Evolutionary conservation across 2,329 filamentous ascomycete species (phyloP), one percentile per base, ranked within the genome.

Genomic region (Apiospora malaysiana): DNA sequence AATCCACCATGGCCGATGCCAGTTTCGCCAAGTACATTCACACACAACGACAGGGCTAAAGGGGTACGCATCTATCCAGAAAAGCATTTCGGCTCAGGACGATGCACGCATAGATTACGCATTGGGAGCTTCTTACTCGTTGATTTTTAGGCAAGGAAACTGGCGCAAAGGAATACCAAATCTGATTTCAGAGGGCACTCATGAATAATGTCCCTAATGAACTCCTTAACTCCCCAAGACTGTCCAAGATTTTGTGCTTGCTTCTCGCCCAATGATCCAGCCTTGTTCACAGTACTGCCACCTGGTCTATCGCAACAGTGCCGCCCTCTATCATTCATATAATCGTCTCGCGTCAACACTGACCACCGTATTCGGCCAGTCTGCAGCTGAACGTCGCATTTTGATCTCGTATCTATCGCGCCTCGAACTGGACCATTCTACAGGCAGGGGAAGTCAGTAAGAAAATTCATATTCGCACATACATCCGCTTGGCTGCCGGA

Each of bases 361-460:
- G 56, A 40, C 18, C 40, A 40, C 56, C 56, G 18, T 14, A 14
- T 63, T 63, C 27, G 56, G 51, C n/a, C 8, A 63, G n/a, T 40
- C 37, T 40, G 56, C 8, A 40, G 56, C 8, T 40, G 56, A 12
- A 23, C 27, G 6, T 63, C 21, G 56, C 56, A 63, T 37, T 37
- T 37, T 23, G 25, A 47, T 37, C 18, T 37, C 12, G 27, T 6
- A 32, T 74, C 87, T 83, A 98, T 83, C 95, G 90, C 68, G 96
- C 96, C 86, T 99, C 95, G 79, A 99, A 98, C 84, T 99, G 96
- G 68, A 98, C 95, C 95, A 98, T 98, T 79, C 95, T 97, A 76
- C 70, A 67, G 12, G 12, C 4, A 9, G 4, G 12, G 10, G 4
- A 63, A 40, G 56, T 63, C 10, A 63, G 56, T 40, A 40, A 6